A percentile compares a stretch with the other conserved stretches of the same genome.
Evolutionary conservation across 768 basidiomycete species (phyloP).

Genomic region (Phylloporus scabripes): DNA sequence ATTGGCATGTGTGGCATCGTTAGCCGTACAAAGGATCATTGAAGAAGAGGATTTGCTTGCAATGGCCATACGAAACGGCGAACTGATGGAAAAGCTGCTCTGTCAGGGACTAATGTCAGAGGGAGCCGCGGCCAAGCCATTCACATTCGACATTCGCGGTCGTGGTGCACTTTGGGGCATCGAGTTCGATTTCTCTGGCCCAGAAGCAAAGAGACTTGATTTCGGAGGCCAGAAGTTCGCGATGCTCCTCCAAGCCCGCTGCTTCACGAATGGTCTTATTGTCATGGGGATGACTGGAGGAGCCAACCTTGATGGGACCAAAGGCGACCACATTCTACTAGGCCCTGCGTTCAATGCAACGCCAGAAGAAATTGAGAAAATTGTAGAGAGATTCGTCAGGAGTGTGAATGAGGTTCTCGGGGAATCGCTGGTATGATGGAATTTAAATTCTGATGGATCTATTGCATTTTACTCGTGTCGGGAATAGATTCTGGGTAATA

Average conservation of each 20-base stretch:
- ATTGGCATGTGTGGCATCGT: conserved; percentile 67
- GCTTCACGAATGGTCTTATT: conserved; percentile 60
- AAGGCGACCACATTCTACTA: conserved; percentile 69
- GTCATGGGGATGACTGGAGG: conserved; percentile 74
- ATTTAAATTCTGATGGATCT: not conserved
- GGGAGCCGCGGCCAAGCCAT: conserved; percentile 55
- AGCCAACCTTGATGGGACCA: conserved; percentile 59
- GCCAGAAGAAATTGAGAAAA: conserved; percentile 58
- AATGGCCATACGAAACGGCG: conserved; percentile 56
- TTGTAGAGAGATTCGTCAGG: conserved; percentile 59
- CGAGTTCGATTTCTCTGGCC: conserved; percentile 66
- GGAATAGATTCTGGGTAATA: no score
- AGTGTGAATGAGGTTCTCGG: conserved; percentile 61
- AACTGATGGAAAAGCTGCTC: conserved; percentile 54
- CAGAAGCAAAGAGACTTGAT: conserved; percentile 39
- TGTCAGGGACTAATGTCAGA: conserved; percentile 48
- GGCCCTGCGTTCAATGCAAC: conserved; percentile 80
- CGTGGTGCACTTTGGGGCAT: conserved; percentile 80
- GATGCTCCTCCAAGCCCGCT: conserved; percentile 63
- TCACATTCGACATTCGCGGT: conserved; percentile 76
- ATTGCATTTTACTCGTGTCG: no score
- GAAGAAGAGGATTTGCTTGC: conserved; percentile 62
- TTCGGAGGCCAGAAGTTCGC: conserved; percentile 56
- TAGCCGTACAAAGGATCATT: conserved; percentile 78
- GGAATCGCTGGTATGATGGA: conserved; percentile 25